Evolutionary conservation across 192 early-diverging fungal genomes (phyloP).

Genomic region (Phlyctochytrium arcticum): DNA sequence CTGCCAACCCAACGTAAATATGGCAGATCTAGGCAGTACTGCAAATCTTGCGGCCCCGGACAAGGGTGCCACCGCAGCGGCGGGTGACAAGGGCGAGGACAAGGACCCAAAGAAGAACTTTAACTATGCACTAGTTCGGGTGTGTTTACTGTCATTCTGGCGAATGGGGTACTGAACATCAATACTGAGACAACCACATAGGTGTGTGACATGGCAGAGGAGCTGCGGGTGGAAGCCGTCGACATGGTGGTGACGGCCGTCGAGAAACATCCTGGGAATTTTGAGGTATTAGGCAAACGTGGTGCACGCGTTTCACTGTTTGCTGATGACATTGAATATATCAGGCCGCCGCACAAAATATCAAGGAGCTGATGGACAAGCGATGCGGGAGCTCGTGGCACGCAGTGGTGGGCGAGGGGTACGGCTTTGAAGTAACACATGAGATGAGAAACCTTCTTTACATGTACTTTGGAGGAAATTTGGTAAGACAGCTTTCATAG

Average conservation of each 20-base stretch:
- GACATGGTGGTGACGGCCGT: constrained; percentile 60
- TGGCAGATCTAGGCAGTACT: constrained; percentile 48
- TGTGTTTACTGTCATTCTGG: constrained; percentile 14
- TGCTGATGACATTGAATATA: neutral
- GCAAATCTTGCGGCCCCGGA: constrained; percentile 38
- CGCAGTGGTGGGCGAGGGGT: constrained; percentile 60
- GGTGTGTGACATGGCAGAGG: constrained; percentile 55
- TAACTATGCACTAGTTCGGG: constrained; percentile 59
- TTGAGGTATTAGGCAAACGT: constrained; percentile 36
- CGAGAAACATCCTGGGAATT: constrained; percentile 57
- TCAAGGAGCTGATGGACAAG: constrained; percentile 63
- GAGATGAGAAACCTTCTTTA: constrained; percentile 53
- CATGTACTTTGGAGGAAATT: constrained; percentile 58
- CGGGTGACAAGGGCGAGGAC: constrained; percentile 42
- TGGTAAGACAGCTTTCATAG: constrained; percentile 26
- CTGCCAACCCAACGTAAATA: constrained; percentile 9
- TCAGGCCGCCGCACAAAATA: constrained; percentile 53
- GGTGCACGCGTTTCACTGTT: neutral
- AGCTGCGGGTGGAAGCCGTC: constrained; percentile 48
- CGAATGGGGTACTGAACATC: no score
- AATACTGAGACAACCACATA: no score
- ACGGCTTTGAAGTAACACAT: constrained; percentile 60
- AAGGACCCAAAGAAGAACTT: constrained; percentile 50
- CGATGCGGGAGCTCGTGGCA: constrained; percentile 59
- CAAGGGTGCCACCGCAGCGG: constrained; percentile 21